Conservation (phyloP, 768 basidiomycete species). For the Tylopilus sp. region DNA sequence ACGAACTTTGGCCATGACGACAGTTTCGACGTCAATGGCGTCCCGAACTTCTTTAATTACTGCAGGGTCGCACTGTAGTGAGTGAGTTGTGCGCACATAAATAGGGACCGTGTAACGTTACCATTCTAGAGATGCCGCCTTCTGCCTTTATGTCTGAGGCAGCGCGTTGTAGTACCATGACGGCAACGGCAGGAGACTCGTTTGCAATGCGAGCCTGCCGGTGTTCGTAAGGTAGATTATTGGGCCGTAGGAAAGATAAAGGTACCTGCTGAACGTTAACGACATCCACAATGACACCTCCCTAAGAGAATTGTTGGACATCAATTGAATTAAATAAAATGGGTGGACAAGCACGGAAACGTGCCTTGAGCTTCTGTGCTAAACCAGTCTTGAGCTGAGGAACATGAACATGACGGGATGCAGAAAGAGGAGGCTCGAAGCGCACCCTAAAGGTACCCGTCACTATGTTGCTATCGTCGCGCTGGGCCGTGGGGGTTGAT, state of each 20-base stretch:
- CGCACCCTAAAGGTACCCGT: conserved; percentile 72
- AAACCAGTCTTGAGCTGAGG: conserved; percentile 85
- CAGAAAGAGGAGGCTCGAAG: not conserved
- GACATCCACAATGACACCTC: conserved; percentile 95
- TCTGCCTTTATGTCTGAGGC: conserved; percentile 91
- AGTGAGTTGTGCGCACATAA: not conserved
- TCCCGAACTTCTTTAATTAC: conserved; percentile 99
- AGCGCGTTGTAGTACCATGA: conserved; percentile 95
- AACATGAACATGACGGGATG: not conserved
- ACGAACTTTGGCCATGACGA: conserved; percentile 94
- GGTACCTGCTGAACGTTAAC: conserved; percentile 67
- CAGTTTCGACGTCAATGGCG: conserved; percentile 90
- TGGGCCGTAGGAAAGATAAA: not conserved
- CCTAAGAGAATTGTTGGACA: conserved; percentile 36
- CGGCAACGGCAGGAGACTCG: conserved; percentile 95
- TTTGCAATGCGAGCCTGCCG: conserved; percentile 89
- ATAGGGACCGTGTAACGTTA: conserved; percentile 33
- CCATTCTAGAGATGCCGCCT: conserved; percentile 97
- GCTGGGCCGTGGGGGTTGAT: conserved; percentile 49
- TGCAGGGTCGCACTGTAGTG: conserved; percentile 75
- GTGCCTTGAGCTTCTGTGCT: conserved; percentile 94
- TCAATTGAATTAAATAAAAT: not conserved
- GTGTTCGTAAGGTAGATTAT: conserved; percentile 1
- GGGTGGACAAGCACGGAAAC: not conserved
- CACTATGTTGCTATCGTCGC: conserved; percentile 53